phyloP scores from a whole-genome alignment of 768 basidiomycete species.

The Lentinula aciculospora region DNA sequence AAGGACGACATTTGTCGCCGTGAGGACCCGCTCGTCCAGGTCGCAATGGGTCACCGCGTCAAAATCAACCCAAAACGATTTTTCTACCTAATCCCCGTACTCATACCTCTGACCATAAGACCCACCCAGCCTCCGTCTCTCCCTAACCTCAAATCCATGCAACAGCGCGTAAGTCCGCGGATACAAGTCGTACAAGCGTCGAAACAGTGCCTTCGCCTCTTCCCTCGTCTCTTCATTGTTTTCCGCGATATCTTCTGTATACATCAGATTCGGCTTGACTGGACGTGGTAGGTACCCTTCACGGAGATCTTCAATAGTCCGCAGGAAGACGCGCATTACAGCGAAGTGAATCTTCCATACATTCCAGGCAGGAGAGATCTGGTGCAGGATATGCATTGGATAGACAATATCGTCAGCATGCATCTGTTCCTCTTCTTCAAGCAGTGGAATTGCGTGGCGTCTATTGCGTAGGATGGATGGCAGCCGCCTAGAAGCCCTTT shows the following conservation, averaged over 20 bases:
- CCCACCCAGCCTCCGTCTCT: background rate
- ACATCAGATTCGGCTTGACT: constrained; percentile 20
- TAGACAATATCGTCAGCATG: constrained; percentile 45
- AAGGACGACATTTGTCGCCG: background rate
- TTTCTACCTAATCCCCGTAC: background rate
- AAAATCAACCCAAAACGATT: background rate
- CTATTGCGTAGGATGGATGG: constrained; percentile 7
- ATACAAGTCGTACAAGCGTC: constrained; percentile 41
- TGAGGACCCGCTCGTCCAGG: background rate
- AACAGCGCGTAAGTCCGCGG: constrained; percentile 37
- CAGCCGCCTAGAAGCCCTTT: constrained; percentile 1
- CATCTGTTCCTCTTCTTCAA: constrained; percentile 10
- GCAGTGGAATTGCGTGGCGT: constrained; percentile 9
- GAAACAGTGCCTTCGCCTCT: constrained; percentile 35
- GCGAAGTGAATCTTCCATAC: constrained; percentile 58
- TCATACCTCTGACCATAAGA: background rate
- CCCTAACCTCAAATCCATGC: constrained; percentile 11
- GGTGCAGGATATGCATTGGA: constrained; percentile 54
- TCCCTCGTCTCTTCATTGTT: constrained; percentile 16
- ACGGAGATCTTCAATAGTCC: constrained; percentile 41
- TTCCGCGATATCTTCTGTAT: constrained; percentile 18
- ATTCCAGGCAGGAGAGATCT: constrained; percentile 59
- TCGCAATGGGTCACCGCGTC: background rate
- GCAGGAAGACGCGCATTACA: constrained; percentile 41
- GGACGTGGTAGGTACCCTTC: constrained; percentile 46